A percentile compares a stretch with the other conserved stretches of the same genome.
phyloP scores from a whole-genome alignment of 2,329 filamentous ascomycete species.

The Amauroascus verrucosus region DNA sequence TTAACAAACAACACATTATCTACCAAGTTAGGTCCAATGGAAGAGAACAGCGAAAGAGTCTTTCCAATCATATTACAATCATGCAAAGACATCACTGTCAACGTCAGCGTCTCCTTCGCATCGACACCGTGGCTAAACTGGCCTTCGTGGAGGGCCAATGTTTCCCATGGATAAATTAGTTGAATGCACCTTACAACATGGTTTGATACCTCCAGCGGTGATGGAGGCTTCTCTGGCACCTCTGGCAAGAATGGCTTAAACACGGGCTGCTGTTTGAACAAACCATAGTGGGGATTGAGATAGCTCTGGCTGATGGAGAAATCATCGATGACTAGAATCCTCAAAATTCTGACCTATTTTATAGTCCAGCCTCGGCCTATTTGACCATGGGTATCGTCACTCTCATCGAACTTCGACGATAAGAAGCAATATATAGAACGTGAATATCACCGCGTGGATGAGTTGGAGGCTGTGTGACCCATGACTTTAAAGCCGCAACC shows the following conservation, averaged over 20 bases:
- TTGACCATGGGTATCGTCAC: conserved; percentile 54
- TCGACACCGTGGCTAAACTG: conserved; percentile 46
- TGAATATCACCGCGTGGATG: conserved; percentile 48
- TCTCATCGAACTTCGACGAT: conserved; percentile 47
- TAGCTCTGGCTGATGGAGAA: conserved; percentile 51
- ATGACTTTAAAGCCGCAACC: conserved; percentile 40
- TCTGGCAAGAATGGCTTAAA: conserved; percentile 55
- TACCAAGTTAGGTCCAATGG: background rate
- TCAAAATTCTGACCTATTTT: conserved; percentile 47
- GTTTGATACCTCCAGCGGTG: conserved; percentile 53
- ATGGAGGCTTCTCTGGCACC: conserved; percentile 62
- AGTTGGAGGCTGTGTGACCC: conserved; percentile 42
- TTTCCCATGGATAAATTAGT: conserved; percentile 57
- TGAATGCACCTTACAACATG: conserved; percentile 44
- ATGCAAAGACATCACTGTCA: conserved; percentile 19
- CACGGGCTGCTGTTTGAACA: conserved; percentile 58
- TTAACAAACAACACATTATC: background rate
- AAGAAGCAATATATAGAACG: conserved; percentile 50
- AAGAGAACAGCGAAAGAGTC: conserved; percentile 25
- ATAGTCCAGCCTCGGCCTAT: conserved; percentile 49
- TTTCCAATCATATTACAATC: conserved; percentile 38
- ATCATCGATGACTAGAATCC: conserved; percentile 40
- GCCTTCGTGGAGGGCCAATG: conserved; percentile 61
- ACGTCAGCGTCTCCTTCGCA: conserved; percentile 44
- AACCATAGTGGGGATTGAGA: conserved; percentile 52